Base-by-base conservation (phyloP, 352 stramenopile species). In the Plasmopara halstedii region DNA sequence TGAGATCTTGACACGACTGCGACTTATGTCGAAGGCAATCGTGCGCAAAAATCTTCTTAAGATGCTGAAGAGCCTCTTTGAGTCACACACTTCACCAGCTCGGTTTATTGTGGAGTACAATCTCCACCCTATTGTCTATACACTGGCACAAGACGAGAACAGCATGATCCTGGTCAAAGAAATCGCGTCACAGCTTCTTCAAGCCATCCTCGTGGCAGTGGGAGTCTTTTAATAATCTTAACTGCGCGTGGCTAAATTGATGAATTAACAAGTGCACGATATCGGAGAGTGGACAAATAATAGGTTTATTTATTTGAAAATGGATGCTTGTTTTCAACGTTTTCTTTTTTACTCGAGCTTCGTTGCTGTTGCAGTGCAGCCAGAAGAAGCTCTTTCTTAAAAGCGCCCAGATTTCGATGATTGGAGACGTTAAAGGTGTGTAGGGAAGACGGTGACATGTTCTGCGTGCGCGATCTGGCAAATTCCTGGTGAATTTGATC, bases 31-130 rank as follows among this genome's bases (percentile, higher is more conserved):
- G 2, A 95, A 95, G 57, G 86, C 85, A 0, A 88, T 95, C 26
- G 85, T 96, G 29, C 76, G 84, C 35, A 95, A 94, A 46, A 94
- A 94, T 44, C 53, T 97, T 42, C 78, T 97, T 42, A 92, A 92
- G 56, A 96, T 97, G 67, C 81, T 97, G 44, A 92, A 95, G 54
- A 73, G 67, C 33, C 69, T 97, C 1, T 94, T 95, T 43, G 82
- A 95, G 48, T 79, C 76, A 18, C 85, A 96, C 50, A 80, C 83
- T 11, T 78, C 82, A 20, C 85, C 83, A 1, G 70, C 68, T 39
- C 75, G 94, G 50, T 94, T 97, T 38, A 59, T 95, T 13, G 65
- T 94, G 29, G 83, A 96, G 61, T 93, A 89, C 65, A 86, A 94
- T 25, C 57, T 97, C 7, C 85, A 87, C 18, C 77, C 72, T 10